Evolutionary conservation across 495 filamentous ascomycete species (phyloP).

Genomic region (Trichoderma parareesei): DNA sequence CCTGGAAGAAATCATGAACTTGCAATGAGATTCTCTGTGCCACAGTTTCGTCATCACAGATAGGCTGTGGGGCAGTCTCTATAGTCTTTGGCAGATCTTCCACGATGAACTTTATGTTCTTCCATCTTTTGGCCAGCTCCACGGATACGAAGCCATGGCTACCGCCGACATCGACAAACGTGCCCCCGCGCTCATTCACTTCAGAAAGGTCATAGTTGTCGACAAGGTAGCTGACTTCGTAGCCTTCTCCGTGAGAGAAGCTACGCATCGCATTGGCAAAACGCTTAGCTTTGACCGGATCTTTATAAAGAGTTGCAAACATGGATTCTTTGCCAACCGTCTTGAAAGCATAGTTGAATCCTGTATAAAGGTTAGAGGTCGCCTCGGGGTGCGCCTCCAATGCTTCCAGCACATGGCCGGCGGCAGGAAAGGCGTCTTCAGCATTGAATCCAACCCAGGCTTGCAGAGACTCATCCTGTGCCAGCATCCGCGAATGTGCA

Average conservation of each 20-base stretch:
- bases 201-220: conserved; percentile 37
- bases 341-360: conserved; percentile 41
- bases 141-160: conserved; percentile 45
- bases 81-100: conserved; percentile 46
- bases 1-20: conserved; percentile 47
- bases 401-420: conserved; percentile 31
- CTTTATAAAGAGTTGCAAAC: conserved; percentile 41
- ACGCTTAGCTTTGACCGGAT: conserved; percentile 35
- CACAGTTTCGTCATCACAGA: conserved; percentile 32
- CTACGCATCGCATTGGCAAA: conserved; percentile 46
- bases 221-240: conserved; percentile 37
- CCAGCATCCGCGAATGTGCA: conserved; percentile 36
- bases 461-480: conserved; percentile 32
- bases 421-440: conserved; percentile 44
- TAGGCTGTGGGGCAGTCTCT: conserved; percentile 31
- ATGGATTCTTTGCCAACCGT: conserved; percentile 40
- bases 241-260: conserved; percentile 41
- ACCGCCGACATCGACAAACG: conserved; percentile 50
- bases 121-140: conserved; percentile 38
- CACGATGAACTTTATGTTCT: conserved; percentile 46
- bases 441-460: conserved; percentile 44
- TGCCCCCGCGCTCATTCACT: conserved; percentile 30
- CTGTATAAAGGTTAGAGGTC: conserved; percentile 32
- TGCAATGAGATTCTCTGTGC: conserved; percentile 35
- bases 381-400: conserved; percentile 32